A percentile compares a stretch with the other conserved stretches of the same genome.
Evolutionary conservation across 179 eudicot species (phyloP).

Genomic region (Beta corolliflora): DNA sequence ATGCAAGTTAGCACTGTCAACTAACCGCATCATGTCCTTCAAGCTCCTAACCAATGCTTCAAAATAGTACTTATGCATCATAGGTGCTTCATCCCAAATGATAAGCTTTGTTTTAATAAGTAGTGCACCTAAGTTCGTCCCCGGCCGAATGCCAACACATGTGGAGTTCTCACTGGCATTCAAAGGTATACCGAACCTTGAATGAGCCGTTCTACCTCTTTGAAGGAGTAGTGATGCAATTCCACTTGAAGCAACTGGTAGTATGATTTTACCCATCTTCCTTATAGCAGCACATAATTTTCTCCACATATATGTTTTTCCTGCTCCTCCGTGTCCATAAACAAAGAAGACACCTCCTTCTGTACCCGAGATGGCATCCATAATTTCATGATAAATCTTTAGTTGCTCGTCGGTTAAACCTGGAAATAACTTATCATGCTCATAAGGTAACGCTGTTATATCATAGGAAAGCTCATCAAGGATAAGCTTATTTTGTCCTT

Average conservation of each 20-base stretch:
- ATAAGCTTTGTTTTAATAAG: too few relatives aligned
- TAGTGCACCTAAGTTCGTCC: too few relatives aligned
- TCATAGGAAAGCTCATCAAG: background rate
- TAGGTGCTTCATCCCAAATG: too few relatives aligned
- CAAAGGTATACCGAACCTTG: too few relatives aligned
- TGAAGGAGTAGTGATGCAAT: constrained; percentile 2
- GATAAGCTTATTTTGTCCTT: background rate
- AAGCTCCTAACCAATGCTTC: too few relatives aligned
- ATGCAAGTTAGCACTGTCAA: too few relatives aligned
- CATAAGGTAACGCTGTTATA: too few relatives aligned
- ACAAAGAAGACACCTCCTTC: constrained; percentile 20
- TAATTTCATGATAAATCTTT: background rate
- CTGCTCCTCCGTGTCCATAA: constrained; percentile 3
- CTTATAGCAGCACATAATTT: background rate
- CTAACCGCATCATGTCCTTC: too few relatives aligned
- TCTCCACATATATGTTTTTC: constrained; percentile 5
- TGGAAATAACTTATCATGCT: background rate
- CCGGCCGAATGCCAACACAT: too few relatives aligned
- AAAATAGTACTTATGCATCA: too few relatives aligned
- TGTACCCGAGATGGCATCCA: background rate
- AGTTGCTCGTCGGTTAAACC: background rate
- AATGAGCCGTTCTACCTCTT: constrained; percentile 7
- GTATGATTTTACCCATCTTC: background rate
- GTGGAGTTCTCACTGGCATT: too few relatives aligned
- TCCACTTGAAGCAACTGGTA: constrained; percentile 10